Evolutionary conservation across 2,329 filamentous ascomycete genomes (phyloP), one percentile per base, ranked within the genome.

Genomic region (Ustulina deusta): DNA sequence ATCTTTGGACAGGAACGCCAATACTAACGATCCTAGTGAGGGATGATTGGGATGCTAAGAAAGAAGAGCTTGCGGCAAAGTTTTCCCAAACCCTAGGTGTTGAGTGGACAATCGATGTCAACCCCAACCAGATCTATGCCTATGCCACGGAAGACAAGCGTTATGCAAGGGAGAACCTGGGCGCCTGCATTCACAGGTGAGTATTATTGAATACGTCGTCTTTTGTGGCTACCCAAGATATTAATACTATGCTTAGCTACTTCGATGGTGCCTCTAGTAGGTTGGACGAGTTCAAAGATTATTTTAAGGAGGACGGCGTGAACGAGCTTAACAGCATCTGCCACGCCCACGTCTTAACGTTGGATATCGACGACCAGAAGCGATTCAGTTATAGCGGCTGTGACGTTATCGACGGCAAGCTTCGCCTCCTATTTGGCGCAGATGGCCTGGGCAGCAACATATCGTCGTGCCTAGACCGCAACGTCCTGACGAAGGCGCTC

Each of bases 31-130:
- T 17, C 15, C 0, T 48, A 87, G 84, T 87, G 69, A 84, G 86
- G 6, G 86, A 87, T 71, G 79, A 82, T 17, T 87, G 81, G 80
- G 84, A 87, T 20, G 79, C 74, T 62, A 85, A 83, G 63, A 86
- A 83, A 72, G 74, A 69, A 0, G 81, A 80, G 2, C 69, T 82
- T 15, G 84, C 86, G 74, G 74, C 79, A 60, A 74, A 81, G 61
- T 71, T 87, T 46, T 83, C 83, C 0, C 78, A 80, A 0, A 51
- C 81, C 48, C 80, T 87, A 2, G 84, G 83, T n/a, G 76, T 78
- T 40, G 44, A 79, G 7, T 88, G 85, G 85, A 86, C 81, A 6
- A 77, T 86, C 36, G 81, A 85, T 7, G 79, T 85, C 72, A 80
- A 84, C 69, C 81, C 83, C 22, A 78, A 78, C 56, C 80, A 80